Percentiles rank a stretch among this genome's conserved stretches.
These are phyloP conservation scores for Sphagnum fallax DNA, from an alignment of 228 moss, liverwort and hornwort genomes.

Conservation along the genomic window DNA sequence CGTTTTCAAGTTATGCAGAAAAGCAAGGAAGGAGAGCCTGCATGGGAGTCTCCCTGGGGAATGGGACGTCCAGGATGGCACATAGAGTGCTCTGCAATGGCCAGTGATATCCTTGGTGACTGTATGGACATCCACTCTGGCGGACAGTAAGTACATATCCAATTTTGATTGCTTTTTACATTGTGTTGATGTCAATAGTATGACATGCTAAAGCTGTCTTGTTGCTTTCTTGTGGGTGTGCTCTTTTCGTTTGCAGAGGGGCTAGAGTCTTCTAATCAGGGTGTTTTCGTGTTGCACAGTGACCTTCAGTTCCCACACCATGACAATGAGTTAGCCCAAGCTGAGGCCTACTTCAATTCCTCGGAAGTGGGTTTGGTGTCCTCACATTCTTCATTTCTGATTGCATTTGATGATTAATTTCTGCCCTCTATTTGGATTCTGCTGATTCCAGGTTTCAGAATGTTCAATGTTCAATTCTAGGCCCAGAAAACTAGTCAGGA, in stretches of 20 bases:
- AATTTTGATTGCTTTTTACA: background rate
- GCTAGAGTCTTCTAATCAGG: background rate
- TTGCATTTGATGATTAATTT: too few species aligned
- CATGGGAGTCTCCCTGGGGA: conserved; percentile 96
- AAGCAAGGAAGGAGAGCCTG: conserved; percentile 90
- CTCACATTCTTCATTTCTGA: background rate
- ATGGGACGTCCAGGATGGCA: conserved; percentile 97
- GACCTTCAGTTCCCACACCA: conserved; percentile 89
- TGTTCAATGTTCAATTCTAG: too few species aligned
- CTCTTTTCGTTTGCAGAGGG: background rate
- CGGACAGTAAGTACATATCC: conserved; percentile 64
- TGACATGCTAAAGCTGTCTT: background rate
- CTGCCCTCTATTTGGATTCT: too few species aligned
- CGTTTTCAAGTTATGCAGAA: conserved; percentile 33
- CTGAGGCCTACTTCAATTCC: conserved; percentile 71
- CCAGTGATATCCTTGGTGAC: conserved; percentile 79
- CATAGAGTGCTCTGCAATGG: conserved; percentile 99
- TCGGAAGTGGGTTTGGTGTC: conserved; percentile 36
- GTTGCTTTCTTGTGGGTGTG: background rate
- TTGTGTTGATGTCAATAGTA: background rate
- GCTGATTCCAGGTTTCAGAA: background rate
- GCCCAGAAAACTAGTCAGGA: too few species aligned
- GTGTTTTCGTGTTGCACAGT: conserved; percentile 19
- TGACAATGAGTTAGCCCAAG: conserved; percentile 82
- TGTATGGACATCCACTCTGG: conserved; percentile 91